Base-by-base conservation (phyloP, 805 yeast species). In the Lachancea waltii region DNA sequence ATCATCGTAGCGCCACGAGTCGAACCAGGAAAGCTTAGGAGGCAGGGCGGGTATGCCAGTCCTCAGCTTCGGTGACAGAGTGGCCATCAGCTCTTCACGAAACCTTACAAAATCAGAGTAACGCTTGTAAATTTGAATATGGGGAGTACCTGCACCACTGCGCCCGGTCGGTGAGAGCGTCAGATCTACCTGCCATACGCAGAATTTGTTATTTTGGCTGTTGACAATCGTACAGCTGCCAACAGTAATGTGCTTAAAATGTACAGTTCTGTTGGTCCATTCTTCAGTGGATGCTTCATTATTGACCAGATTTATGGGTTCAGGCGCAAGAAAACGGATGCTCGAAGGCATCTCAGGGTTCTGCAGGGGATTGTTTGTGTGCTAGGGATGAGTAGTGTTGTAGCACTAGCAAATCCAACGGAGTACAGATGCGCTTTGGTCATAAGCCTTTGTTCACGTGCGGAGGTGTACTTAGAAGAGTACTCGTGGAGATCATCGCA, bases 21-120 rank as follows among this genome's bases (percentile, higher is more conserved):
- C 47, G 36, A 51, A 58, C 57, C 70, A 69, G 15, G 68, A 62
- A 16, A 60, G 58, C 36, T 69, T 70, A 38, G 77, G 72, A 1
- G 85, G 85, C 19, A 79, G 56, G 9, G 41, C 48, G 2, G 79
- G 79, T 1, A 77, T 56, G 21, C 52, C 36, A 58, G 58, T 20
- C 51, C 49, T 21, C 43, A 31, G 20, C 52, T 45, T n/a, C 43
- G 37, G 3, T 69, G 68, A 43, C 59, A 67, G 38, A 52, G 59
- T 8, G 36, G 33, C 28, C 49, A 51, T 23, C 15, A 81, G 54
- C 4, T 48, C 43, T 1, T 49, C 49, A 18, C 80, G 65, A 24
- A 85, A 64, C 22, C 41, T 44, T 27, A 61, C 78, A 43, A 85
- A 73, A 31, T 84, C 90, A 24, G 76, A 71, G 56, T 81, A 85